Base-by-base conservation (phyloP, 148 eudicot species). In the Chenopodium album region DNA sequence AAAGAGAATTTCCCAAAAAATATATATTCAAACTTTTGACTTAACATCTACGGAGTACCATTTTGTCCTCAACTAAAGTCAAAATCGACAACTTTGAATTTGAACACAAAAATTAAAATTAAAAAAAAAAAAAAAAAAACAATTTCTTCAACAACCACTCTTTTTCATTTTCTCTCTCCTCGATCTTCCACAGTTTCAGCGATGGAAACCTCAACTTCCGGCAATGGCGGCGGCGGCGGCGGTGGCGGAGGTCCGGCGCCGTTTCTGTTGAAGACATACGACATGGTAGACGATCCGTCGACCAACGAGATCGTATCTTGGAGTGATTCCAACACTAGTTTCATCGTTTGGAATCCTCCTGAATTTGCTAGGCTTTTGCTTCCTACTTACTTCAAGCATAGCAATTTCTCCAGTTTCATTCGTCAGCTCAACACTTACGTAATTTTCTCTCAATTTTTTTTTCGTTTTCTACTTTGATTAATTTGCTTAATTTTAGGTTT, bases 391-490 rank as follows among this genome's bases (percentile, higher is more conserved):
- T 94, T 94, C 87, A 94, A 94, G 87, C 98, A 94, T 80, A 92
- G 87, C 76, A 94, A 94, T 46, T 94, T 94, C 89, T 94, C 98
- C 71, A 92, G 98, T 90, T 94, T 94, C 87, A 94, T 94, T 82
- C 91, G 98, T 66, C 98, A 94, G 89, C 97, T 94, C 79, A 94
- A 94, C 77, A 94, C 98, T 32, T 94, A 92, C 78, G 98, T 94
- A 84, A 71, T 56, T 50, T 37, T 23, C 54, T 65, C 9, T 48
- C n/a, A 37, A 37, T 37, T 37, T 37, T 37, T 1, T 37, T 37
- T 37, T 37, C 44, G 44, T 37, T 37, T 37, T 37, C 44, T 37
- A 37, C 7, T 41, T 28, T 68, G 8, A 12, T 78, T 70, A 19
- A 16, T 34, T 71, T 20, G 74, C 48, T 37, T 41, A 71, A 71